These are phyloP conservation scores for Fraxinus xanthoxyloides DNA, from an alignment of 305 asterid species.

Conservation along the genomic window DNA sequence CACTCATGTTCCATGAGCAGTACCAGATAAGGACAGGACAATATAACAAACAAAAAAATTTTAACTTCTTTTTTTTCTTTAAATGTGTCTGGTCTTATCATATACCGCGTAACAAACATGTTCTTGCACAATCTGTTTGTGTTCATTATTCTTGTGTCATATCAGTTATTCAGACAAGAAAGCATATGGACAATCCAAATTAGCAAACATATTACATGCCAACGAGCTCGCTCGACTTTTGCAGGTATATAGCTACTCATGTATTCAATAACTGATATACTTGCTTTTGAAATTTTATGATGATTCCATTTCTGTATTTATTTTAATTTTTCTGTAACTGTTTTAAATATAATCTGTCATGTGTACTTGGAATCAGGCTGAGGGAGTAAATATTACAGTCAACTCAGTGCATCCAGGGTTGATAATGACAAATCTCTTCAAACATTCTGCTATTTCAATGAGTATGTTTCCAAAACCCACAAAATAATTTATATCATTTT, in stretches of 20 bases:
- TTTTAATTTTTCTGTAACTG: not conserved
- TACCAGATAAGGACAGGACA: not conserved
- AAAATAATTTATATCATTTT: not conserved
- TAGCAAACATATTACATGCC: constrained; percentile 79
- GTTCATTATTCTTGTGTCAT: not conserved
- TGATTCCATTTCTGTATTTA: not conserved
- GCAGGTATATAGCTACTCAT: constrained; percentile 41
- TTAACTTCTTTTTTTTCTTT: not conserved
- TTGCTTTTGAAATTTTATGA: not conserved
- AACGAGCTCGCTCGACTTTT: constrained; percentile 75
- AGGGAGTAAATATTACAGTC: constrained; percentile 74
- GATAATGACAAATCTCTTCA: constrained; percentile 73
- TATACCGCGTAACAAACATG: not conserved
- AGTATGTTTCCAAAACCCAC: constrained; percentile 37
- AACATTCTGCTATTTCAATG: constrained; percentile 41
- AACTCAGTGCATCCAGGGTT: constrained; percentile 79
- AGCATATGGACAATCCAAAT: constrained; percentile 88
- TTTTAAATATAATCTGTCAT: not conserved
- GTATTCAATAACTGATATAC: not conserved
- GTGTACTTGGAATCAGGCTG: constrained; percentile 43
- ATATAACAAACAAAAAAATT: not conserved
- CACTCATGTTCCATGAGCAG: not conserved
- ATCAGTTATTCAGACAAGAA: constrained; percentile 73
- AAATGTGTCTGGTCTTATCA: not conserved
- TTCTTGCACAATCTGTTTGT: not conserved